Evolutionary conservation across 2,329 filamentous ascomycete genomes (phyloP), one percentile per base, ranked within the genome.

Genomic region (Colletotrichum cuscutae): DNA sequence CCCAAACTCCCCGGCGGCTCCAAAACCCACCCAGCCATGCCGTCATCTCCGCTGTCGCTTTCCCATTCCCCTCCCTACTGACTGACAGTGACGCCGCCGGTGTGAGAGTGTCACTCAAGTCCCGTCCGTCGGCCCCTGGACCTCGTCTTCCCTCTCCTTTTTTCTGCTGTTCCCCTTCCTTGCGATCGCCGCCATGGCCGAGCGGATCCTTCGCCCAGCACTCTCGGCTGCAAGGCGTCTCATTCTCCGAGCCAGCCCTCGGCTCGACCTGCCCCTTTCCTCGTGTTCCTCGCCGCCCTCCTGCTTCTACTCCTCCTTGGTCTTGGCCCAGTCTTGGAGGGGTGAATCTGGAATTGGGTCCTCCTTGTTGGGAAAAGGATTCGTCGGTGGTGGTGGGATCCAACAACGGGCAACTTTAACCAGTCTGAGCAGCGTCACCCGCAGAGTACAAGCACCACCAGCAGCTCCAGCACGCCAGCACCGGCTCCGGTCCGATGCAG

Each of bases 221-320:
- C 35, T 65, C 66, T 65, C 66, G 71, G 71, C 54, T 71, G 54
- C 71, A 70, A 49, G 26, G 13, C 26, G 60, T 57, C 35, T 65
- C 66, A 30, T 73, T 58, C 61, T 65, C 56, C 66, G 60, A 71
- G 60, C 56, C 46, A 62, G 28, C 68, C 66, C 56, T 70, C 71
- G 71, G 70, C 70, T 72, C 8, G 56, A 70, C 46, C 46, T 71
- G 60, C 71, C 71, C 66, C 49, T 46, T 32, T 46, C 32, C 49
- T 22, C 11, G 19, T 52, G 4, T 30, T 56, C 28, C 28, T 19
- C 46, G n/a, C 11, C 24, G 28, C n/a, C 32, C 30, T 19, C 28
- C 32, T 24, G 19, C 26, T 30, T 15, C 15, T 15, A 26, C 6
- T 65, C 60, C 60, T 42, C 37, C 13, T 42, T 42, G 37, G 12